Percentiles rank a stretch among this genome's conserved stretches.
phyloP scores from a whole-genome alignment of 371 early-diverging fungal genomes.

The Mucor lusitanicus region DNA sequence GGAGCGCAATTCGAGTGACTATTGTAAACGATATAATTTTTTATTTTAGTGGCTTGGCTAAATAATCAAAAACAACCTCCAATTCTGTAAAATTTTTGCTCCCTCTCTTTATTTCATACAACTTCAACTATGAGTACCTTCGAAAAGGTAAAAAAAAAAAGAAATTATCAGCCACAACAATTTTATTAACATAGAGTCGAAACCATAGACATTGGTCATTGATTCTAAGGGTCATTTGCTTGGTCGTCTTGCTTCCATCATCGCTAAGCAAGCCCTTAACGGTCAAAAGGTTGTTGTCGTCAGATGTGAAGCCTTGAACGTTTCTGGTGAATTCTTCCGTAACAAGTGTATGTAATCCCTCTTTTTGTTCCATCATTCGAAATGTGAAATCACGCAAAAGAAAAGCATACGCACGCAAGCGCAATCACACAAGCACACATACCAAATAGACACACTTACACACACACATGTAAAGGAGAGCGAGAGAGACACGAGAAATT shows the following conservation, averaged over 20 bases:
- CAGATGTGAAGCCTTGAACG: constrained; percentile 97
- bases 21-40: background rate
- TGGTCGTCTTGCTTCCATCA: constrained; percentile 98
- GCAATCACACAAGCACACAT: background rate
- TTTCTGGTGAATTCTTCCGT: constrained; percentile 98
- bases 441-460: background rate
- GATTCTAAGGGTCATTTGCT: constrained; percentile 99
- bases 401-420: background rate
- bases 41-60: constrained; percentile 3
- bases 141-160: constrained; percentile 14
- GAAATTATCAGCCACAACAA: background rate
- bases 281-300: constrained; percentile 99
- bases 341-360: constrained; percentile 87
- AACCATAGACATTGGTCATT: constrained; percentile 93
- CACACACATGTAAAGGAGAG: background rate
- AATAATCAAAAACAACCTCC: background rate
- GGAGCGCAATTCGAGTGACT: background rate
- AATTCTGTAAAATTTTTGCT: constrained; percentile 21
- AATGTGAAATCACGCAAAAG: background rate
- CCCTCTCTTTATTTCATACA: constrained; percentile 21
- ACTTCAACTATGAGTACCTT: constrained; percentile 25
- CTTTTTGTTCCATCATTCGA: background rate
- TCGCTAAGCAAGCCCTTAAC: constrained; percentile 98
- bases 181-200: background rate
- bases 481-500: background rate